phyloP scores from a whole-genome alignment of 257 asterid species.

The Nicotiana obtusifolia region DNA sequence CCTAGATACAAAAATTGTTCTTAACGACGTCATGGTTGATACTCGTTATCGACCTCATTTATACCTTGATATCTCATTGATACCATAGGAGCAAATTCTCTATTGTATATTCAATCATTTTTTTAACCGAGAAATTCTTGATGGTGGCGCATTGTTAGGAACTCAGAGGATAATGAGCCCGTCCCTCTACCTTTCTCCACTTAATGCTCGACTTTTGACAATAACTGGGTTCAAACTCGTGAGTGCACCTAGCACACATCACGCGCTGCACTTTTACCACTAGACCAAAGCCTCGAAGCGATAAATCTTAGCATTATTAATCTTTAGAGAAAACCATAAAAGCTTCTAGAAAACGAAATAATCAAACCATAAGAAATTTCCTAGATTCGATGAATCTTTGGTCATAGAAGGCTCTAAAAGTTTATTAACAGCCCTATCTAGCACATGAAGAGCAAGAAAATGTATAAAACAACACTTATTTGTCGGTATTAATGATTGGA shows the following conservation, averaged over 20 bases:
- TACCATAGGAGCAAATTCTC: background rate
- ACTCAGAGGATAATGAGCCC: background rate
- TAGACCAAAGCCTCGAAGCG: background rate
- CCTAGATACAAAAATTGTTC: background rate
- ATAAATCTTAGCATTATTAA: background rate
- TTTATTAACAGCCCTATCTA: background rate
- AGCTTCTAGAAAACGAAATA: background rate
- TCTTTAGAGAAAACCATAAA: background rate
- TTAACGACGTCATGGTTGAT: background rate
- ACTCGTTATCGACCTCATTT: background rate
- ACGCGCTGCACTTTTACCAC: background rate
- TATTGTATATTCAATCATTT: background rate
- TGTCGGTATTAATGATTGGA: background rate
- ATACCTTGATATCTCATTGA: background rate
- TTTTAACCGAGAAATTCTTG: background rate
- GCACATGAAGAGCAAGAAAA: background rate
- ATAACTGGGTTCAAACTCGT: background rate
- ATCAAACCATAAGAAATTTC: background rate
- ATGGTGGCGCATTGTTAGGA: background rate
- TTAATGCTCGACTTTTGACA: background rate
- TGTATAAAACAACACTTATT: background rate
- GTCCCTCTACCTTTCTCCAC: background rate
- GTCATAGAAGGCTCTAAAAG: background rate
- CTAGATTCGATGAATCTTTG: background rate
- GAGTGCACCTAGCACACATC: background rate